These are phyloP conservation scores for Colletotrichum abscissum DNA, from an alignment of 2,329 filamentous ascomycete genomes.

Conservation along the genomic window DNA sequence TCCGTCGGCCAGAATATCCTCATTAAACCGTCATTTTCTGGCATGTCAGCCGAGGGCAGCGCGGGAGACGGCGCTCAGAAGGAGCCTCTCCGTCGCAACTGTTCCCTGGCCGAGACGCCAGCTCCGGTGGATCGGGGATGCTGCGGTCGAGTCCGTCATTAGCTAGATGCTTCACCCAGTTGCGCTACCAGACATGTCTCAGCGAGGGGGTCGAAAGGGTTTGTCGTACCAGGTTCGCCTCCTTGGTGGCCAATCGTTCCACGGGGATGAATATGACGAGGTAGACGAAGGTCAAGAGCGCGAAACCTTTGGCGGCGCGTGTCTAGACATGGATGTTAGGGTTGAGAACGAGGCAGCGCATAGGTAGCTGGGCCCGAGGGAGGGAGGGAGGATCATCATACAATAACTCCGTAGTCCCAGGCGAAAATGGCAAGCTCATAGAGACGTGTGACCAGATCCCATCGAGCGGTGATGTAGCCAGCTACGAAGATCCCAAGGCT, in stretches of 20 bases:
- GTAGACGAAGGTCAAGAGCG: conserved; percentile 85
- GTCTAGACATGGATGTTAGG: conserved; percentile 62
- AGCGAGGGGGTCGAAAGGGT: conserved; percentile 30
- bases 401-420: conserved; percentile 98
- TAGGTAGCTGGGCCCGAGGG: not conserved
- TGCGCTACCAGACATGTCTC: conserved; percentile 28
- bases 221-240: conserved; percentile 79
- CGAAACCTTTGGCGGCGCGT: conserved; percentile 87
- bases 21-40: conserved; percentile 88
- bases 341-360: conserved; percentile 28
- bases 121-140: conserved; percentile 83
- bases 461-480: conserved; percentile 98
- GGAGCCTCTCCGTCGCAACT: conserved; percentile 91
- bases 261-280: conserved; percentile 86
- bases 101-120: conserved; percentile 94
- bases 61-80: conserved; percentile 70
- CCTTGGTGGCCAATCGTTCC: conserved; percentile 82
- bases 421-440: conserved; percentile 98
- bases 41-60: conserved; percentile 63
- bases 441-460: conserved; percentile 95
- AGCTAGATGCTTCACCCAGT: conserved; percentile 40
- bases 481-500: conserved; percentile 99
- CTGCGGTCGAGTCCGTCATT: conserved; percentile 55
- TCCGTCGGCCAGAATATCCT: conserved; percentile 99
- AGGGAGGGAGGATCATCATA: conserved; percentile 57